Evolutionary conservation across 1,284 basidiomycete species (phyloP).

Genomic region (Cryptococcus amylolentus): DNA sequence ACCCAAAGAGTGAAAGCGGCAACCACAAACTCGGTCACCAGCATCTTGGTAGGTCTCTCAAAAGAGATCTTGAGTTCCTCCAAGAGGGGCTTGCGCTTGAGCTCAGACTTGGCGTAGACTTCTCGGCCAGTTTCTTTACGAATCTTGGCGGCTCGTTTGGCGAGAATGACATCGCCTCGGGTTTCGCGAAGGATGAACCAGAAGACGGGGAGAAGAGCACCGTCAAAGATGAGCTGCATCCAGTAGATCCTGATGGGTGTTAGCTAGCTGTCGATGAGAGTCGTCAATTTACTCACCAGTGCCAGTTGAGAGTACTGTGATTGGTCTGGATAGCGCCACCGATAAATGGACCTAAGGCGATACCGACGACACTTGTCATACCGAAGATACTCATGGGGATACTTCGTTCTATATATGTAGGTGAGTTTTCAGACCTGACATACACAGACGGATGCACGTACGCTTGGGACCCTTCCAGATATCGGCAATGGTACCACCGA

Average conservation of each 20-base stretch:
- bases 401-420: conserved; percentile 2
- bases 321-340: conserved; percentile 14
- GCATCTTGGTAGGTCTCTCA: conserved; percentile 56
- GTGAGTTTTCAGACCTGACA: too few relatives aligned
- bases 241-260: conserved; percentile 5
- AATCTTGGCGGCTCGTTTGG: conserved; percentile 58
- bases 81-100: conserved; percentile 58
- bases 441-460: too few relatives aligned
- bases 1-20: conserved; percentile 18
- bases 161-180: conserved; percentile 61
- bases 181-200: conserved; percentile 61
- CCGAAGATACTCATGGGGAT: conserved; percentile 14
- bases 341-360: conserved; percentile 13
- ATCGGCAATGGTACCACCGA: conserved; percentile 11
- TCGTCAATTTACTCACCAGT: neutral
- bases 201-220: conserved; percentile 32
- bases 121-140: conserved; percentile 62
- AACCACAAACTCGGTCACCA: conserved; percentile 20
- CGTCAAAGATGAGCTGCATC: conserved; percentile 13
- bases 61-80: conserved; percentile 63
- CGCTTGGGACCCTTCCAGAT: neutral
- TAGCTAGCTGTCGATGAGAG: too few relatives aligned
- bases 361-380: conserved; percentile 14
- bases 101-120: conserved; percentile 62
- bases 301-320: conserved; percentile 8